These are phyloP conservation scores for Murraya koenigii DNA, from an alignment of 345 rosid species.

Conservation along the genomic window DNA sequence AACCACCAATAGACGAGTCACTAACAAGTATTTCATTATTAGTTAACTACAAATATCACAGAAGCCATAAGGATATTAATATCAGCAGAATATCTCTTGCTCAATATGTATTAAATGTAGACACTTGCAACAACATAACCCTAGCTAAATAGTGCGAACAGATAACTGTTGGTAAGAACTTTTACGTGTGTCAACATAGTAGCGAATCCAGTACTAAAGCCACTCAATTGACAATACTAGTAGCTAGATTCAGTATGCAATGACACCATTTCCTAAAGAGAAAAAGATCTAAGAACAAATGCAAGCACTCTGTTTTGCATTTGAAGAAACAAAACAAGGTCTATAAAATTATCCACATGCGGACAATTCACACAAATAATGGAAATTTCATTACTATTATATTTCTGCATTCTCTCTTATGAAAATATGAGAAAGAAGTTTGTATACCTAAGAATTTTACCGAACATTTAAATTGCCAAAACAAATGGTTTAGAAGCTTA, in stretches of 20 bases:
- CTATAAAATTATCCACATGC: neutral
- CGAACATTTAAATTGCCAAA: neutral
- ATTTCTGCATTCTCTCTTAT: neutral
- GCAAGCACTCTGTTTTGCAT: neutral
- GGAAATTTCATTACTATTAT: neutral
- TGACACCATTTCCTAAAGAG: neutral
- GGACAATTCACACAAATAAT: neutral
- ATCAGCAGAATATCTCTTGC: neutral
- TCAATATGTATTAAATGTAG: neutral
- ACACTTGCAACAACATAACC: neutral
- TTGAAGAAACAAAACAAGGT: neutral
- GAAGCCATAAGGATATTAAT: neutral
- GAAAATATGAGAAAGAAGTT: neutral
- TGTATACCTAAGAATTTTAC: slow-evolving; percentile 1
- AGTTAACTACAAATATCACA: neutral
- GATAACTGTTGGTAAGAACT: neutral
- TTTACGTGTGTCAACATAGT: neutral
- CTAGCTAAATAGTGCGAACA: neutral
- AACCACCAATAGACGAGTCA: neutral
- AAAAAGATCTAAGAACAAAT: neutral
- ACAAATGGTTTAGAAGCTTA: slow-evolving; percentile 28
- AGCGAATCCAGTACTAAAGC: neutral
- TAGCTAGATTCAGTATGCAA: neutral
- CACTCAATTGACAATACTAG: neutral
- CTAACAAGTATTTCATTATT: neutral